phyloP scores from a whole-genome alignment of 177 flowering plant genomes.

The Telopea speciosissima region DNA sequence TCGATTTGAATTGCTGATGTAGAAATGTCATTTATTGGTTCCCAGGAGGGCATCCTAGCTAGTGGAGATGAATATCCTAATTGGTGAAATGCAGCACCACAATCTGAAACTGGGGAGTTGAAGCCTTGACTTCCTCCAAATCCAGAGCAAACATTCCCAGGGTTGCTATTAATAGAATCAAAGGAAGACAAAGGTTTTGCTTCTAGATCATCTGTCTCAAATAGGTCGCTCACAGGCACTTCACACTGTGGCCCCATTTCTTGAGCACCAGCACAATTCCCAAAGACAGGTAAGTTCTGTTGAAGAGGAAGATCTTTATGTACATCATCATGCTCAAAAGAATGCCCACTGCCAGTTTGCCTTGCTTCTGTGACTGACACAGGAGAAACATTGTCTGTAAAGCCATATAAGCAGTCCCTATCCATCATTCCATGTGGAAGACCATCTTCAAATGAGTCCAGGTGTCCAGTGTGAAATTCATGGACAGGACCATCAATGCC shows the following conservation, averaged over 20 bases:
- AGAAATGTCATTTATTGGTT: constrained; percentile 36
- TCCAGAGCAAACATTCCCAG: constrained; percentile 21
- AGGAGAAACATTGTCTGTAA: not conserved
- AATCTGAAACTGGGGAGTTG: constrained; percentile 41
- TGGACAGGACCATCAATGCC: constrained; percentile 14
- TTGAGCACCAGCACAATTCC: constrained; percentile 21
- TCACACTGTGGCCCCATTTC: constrained; percentile 26
- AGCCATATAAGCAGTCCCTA: constrained; percentile 7
- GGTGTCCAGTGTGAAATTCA: constrained; percentile 23
- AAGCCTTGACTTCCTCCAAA: constrained; percentile 35
- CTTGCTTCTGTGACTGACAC: constrained; percentile 14
- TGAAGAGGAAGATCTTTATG: constrained; percentile 25
- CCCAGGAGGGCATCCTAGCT: constrained; percentile 50
- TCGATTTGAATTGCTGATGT: constrained; percentile 34
- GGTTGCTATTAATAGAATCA: constrained; percentile 25
- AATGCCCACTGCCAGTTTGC: constrained; percentile 10
- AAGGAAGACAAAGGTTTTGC: constrained; percentile 19
- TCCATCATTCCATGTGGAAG: constrained; percentile 21
- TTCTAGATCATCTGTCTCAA: constrained; percentile 26
- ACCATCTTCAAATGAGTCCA: constrained; percentile 24
- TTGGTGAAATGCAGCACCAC: constrained; percentile 36
- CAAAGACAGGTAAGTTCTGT: constrained; percentile 19
- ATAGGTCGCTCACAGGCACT: constrained; percentile 21
- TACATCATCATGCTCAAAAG: constrained; percentile 24
- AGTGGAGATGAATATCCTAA: constrained; percentile 45